Base-by-base conservation (phyloP, 2,329 filamentous ascomycete species). In the Cytospora piceae region DNA sequence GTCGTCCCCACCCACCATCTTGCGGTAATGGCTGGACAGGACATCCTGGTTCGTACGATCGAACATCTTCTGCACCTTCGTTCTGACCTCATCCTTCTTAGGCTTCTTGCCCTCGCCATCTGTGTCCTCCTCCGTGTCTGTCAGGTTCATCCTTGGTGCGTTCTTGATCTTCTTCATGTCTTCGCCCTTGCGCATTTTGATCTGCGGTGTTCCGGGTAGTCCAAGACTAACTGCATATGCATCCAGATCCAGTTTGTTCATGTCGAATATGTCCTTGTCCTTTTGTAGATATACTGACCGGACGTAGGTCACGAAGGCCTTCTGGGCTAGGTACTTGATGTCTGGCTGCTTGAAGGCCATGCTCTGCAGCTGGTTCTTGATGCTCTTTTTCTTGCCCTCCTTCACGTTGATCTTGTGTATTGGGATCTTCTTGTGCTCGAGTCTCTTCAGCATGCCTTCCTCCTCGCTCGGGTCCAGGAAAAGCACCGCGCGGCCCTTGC, bases 31-130 rank as follows among this genome's bases (percentile, higher is more conserved):
- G 64, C 90, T 88, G n/a, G 94, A 94, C 69, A 99, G 79, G 37
- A 99, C 91, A 74, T 97, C 94, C 78, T 98, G 94, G 78, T 99
- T 99, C 72, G 90, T 91, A 67, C 95, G 86, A 81, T 97, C 94
- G 77, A 98, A 97, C 95, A 99, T 98, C 71, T 93, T 90, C 77
- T 99, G 93, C 76, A 96, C 96, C 77, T 97, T 98, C 37, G 96
- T 99, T 68, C 93, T 87, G 22, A 97, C 92, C 71, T 88, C 86
- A 14, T 84, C 82, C 79, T 91, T 89, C 75, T 86, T 87, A 67
- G 81, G 79, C 70, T 81, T 80, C 65, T 76, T 78, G 4, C 75
- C 80, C 24, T 80, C 81, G 4, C 77, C 80, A 12, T 82, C 82
- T 3, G 73, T 77, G 20, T 83, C 83, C 31, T 83, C 82, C n/a